phyloP scores from a whole-genome alignment of 148 eudicot species.

The Heliamphora exappendiculata region DNA sequence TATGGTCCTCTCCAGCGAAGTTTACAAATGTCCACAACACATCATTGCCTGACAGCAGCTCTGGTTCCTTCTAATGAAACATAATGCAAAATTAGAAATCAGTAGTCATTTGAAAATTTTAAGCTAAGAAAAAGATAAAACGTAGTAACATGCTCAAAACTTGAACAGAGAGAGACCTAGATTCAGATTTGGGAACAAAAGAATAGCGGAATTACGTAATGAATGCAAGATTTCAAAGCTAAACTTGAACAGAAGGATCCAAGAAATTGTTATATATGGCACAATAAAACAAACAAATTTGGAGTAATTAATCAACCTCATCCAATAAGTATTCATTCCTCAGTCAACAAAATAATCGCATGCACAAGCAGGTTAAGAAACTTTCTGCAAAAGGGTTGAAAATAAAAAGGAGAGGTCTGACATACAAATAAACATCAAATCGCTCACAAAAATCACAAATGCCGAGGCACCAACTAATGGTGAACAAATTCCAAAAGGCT shows the following conservation, averaged over 20 bases:
- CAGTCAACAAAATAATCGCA: too few species aligned
- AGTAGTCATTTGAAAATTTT: neutral
- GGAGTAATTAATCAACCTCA: too few species aligned
- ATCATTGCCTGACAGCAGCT: constrained; percentile 88
- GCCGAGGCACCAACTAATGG: too few species aligned
- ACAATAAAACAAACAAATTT: neutral
- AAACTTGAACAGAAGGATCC: neutral
- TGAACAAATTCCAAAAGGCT: too few species aligned
- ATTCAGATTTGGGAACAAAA: neutral
- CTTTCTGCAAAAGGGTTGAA: too few species aligned
- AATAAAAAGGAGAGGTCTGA: too few species aligned
- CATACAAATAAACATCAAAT: too few species aligned
- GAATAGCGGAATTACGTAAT: neutral
- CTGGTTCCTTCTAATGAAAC: constrained; percentile 80
- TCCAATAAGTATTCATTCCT: too few species aligned
- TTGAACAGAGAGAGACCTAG: neutral
- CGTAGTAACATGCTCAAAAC: neutral
- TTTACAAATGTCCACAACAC: constrained; percentile 92
- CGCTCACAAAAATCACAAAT: too few species aligned
- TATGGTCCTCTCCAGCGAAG: constrained; percentile 95
- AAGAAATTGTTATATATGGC: neutral
- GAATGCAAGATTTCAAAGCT: neutral
- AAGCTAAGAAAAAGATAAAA: neutral
- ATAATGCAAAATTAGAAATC: constrained; percentile 3
- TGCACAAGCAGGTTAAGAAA: too few species aligned